Base-by-base conservation (phyloP, 1,139 yeast species). In the Magnusiomyces clavatus region DNA sequence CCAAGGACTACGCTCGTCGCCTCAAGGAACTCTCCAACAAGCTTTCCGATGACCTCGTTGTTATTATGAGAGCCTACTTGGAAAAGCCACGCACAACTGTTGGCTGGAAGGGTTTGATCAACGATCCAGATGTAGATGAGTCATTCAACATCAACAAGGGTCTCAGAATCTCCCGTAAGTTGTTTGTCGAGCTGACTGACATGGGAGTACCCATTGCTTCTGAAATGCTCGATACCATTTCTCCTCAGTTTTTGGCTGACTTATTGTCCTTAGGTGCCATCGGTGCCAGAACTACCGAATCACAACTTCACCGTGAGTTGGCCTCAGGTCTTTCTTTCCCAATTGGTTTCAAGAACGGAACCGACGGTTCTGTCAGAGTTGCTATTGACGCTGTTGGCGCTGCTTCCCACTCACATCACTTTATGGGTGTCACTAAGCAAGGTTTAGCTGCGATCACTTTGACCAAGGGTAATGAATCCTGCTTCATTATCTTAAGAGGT, bases 51-150 rank as follows among this genome's bases (percentile, higher is more conserved):
- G 97, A 92, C 60, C 75, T 92, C 58, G 83, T 85, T 50, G 79
- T 92, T 56, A 78, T 92, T 60, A 92, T 92, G 97, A 14, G 42
- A 74, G 97, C 97, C 2, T 92, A 92, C 75, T 77, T 92, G 64
- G 98, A 92, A 71, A 92, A 92, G 72, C 98, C 98, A 59, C 82
- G 98, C 74, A 92, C 98, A 51, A 92, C 97, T 24, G 97, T 92
- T 51, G 98, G 98, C 56, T 92, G 98, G 98, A 92, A 92, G 72
- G 98, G 97, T 59, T 77, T 92, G 62, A 90, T 92, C 64, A 92
- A 92, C 69, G 98, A 92, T 70, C 98, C 98, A 24, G 96, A 92
- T 64, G 85, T 92, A 61, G 96, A 92, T 67, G 90, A 88, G 56
- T 79, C 97, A 53, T 90, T 87, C 82, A 82, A 89, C 62, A 92